These are phyloP conservation scores for Beauveria scarabaeidicola DNA, from an alignment of 2,329 filamentous ascomycete species.

Conservation along the genomic window DNA sequence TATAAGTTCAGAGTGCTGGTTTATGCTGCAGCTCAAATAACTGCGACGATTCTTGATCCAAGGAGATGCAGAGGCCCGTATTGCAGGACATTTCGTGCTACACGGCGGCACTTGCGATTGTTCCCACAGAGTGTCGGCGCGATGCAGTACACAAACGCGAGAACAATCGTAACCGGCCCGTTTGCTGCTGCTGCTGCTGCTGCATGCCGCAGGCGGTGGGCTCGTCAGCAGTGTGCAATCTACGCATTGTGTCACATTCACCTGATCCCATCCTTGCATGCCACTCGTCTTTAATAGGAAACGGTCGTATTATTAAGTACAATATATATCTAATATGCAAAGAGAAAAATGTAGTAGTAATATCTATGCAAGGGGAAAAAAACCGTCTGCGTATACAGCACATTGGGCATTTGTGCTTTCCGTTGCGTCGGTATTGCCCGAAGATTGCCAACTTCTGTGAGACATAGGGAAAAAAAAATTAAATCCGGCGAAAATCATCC, in stretches of 20 bases:
- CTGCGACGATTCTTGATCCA: neutral
- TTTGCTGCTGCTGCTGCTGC: neutral
- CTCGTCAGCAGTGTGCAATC: neutral
- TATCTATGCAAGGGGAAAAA: neutral
- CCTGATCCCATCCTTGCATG: neutral
- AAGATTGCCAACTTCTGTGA: neutral
- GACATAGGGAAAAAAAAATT: neutral
- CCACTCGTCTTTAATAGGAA: neutral
- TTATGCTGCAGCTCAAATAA: neutral
- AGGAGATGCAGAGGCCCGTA: neutral
- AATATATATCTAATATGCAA: slow-evolving; percentile 1
- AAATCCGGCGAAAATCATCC: neutral
- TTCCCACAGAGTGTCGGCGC: neutral
- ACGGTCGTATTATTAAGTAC: neutral
- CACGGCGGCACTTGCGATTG: neutral
- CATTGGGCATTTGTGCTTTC: neutral
- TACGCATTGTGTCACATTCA: neutral
- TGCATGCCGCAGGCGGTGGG: neutral
- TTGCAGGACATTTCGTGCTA: neutral
- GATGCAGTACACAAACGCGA: neutral
- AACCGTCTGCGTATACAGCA: neutral
- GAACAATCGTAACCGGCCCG: slow-evolving; percentile 5
- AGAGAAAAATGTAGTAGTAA: neutral
- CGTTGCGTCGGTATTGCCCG: neutral
- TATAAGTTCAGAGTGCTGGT: neutral